Base-by-base conservation (phyloP, 805 yeast genomes). In the Ogataea ganodermae region DNA sequence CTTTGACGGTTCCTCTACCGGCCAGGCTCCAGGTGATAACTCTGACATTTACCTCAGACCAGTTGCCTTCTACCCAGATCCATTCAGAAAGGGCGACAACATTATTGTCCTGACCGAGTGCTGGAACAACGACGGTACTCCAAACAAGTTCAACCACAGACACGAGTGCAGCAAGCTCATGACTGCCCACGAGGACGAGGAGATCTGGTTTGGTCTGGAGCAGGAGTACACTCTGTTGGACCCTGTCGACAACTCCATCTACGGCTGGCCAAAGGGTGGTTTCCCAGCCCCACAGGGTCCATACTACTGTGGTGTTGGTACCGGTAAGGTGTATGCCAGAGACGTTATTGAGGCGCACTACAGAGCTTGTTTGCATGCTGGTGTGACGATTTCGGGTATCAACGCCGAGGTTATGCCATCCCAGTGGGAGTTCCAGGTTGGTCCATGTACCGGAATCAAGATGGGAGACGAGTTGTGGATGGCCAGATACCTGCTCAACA, bases 281-380 rank as follows among this genome's bases (percentile, higher is more conserved):
- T 94, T 81, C 95, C 99, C 99, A 69, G 98, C 96, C 61, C 98
- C 99, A 57, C 99, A 94, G 78, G 99, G 99, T 59, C 99, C 99
- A 53, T 94, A 94, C 86, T 94, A 94, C 84, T 94, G 99, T 80
- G 99, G 98, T 83, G 99, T 94, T 58, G 99, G 99, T 75, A 81
- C 97, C 63, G 97, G 97, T 68, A 91, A 89, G 78, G 99, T 92
- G 56, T 89, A 85, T 71, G 96, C 97, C 66, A 84, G 99, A 78
- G 99, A 94, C 70, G 90, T 92, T 48, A 90, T 94, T 62, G 99
- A 92, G 80, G 98, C 99, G 50, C 99, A 92, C 79, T 94, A 94
- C 86, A 85, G 94, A 72, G 99, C 99, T 53, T 91, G 97, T 78
- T 78, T 92, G 56, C 86, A 88, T 69, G 85, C 98, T 56, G 98